Base-by-base conservation (phyloP, 306 rosid genomes). In the Luffa acutangula region DNA sequence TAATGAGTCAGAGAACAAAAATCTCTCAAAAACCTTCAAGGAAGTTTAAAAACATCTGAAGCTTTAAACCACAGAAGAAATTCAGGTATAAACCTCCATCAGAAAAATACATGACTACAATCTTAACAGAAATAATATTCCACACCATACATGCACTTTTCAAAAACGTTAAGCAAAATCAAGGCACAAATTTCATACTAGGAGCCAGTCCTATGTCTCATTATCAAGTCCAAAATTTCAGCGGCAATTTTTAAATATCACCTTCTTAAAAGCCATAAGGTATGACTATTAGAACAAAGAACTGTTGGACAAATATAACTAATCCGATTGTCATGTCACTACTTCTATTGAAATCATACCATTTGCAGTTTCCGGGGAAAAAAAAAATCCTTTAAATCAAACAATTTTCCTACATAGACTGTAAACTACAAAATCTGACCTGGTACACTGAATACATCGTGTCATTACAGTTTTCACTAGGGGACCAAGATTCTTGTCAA, bases 381-480 rank as follows among this genome's bases (percentile, higher is more conserved):
- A 18, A n/a, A 21, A 9, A 20, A 20, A 20, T 7, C 7, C 31
- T 51, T 3, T 75, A 8, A 52, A 75, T 75, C 63, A 75, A 51
- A 33, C 20, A 75, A 31, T 49, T 51, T 7, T 34, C 48, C 33
- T 52, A 42, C 48, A 34, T 34, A 34, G 46, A 52, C 21, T 37
- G 53, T 25, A 58, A 77, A 45, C 66, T 77, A 77, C 25, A 20
- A n/a, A 76, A 57, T 78, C 82, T 86, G 79, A 91, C 99, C 99
- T 91, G 82, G 99, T 96, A 83, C 99, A 96, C 75, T 96, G 97
- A 89, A 96, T 96, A 77, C 99, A 96, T 54, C 97, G 87, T 45
- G 99, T 96, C 99, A 96, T 96, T 71, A 96, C 99, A 85, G 99
- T 96, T 89, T 96, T 96, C 85, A 93, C 99, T 82, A 96, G 83